Conservation (phyloP, 2,329 filamentous ascomycete genomes). For the Colletotrichum filicis region DNA sequence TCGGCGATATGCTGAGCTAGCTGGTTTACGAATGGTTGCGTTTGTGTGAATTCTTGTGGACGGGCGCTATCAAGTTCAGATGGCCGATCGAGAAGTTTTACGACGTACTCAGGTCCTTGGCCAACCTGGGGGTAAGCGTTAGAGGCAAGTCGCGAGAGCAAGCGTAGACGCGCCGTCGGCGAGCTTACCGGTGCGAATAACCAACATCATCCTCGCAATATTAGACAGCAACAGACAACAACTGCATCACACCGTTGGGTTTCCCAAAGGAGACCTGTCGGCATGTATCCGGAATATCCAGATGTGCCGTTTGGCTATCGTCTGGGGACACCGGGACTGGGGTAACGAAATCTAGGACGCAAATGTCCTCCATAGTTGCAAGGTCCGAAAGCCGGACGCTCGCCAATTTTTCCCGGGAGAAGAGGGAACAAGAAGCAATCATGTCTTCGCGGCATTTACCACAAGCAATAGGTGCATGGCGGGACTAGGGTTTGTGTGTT, state of each 20-base stretch:
- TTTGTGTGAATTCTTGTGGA: slow-evolving; percentile 31
- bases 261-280: not conserved
- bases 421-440: not conserved
- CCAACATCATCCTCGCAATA: slow-evolving; percentile 6
- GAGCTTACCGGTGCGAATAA: slow-evolving; percentile 27
- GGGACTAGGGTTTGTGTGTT: slow-evolving; percentile 20
- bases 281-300: not conserved
- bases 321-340: not conserved
- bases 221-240: slow-evolving; percentile 18
- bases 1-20: slow-evolving; percentile 29
- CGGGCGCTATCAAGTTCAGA: slow-evolving; percentile 34
- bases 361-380: not conserved
- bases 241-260: not conserved
- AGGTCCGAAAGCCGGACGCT: not conserved
- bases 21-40: slow-evolving; percentile 26
- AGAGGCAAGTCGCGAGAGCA: slow-evolving; percentile 2
- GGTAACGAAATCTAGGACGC: not conserved
- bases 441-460: not conserved
- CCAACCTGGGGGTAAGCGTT: slow-evolving; percentile 29
- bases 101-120: slow-evolving; percentile 38
- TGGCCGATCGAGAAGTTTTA: slow-evolving; percentile 37
- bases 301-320: too few relatives aligned
- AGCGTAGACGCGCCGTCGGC: not conserved
- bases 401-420: not conserved
- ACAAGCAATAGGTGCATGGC: not conserved